phyloP scores from a whole-genome alignment of 352 stramenopile genomes.

The Globisporangium apiculatum region DNA sequence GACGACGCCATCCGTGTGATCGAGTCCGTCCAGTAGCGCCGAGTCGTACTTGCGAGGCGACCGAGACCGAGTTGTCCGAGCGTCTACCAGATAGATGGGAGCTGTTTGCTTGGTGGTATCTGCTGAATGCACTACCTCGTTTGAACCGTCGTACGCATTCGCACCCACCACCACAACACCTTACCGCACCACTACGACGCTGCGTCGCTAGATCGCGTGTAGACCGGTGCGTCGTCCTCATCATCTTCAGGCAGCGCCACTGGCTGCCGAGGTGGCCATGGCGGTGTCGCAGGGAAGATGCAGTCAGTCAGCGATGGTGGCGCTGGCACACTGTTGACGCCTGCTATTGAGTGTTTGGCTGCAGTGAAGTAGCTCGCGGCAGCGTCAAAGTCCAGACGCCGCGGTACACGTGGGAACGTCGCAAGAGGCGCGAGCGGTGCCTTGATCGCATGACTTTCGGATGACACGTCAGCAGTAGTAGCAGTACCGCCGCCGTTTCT shows the following conservation, averaged over 20 bases:
- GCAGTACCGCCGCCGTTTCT: not conserved
- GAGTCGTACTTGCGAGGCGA: slow-evolving; percentile 1
- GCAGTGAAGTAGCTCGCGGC: not conserved
- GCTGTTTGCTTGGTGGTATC: no score
- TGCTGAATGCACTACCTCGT: no score
- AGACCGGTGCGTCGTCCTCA: slow-evolving; percentile 8
- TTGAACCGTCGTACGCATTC: no score
- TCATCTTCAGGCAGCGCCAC: not conserved
- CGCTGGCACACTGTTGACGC: slow-evolving; percentile 25
- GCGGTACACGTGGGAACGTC: slow-evolving; percentile 24
- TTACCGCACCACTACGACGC: no score
- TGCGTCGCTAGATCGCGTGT: no score
- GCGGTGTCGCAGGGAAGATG: not conserved
- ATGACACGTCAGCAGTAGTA: not conserved
- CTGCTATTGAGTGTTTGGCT: not conserved
- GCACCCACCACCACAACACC: no score
- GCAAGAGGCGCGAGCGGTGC: slow-evolving; percentile 10
- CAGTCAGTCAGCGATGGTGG: slow-evolving; percentile 4
- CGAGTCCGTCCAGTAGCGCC: slow-evolving; percentile 24
- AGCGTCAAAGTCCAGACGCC: slow-evolving; percentile 41
- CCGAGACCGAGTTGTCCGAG: not conserved
- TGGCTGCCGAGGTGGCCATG: not conserved
- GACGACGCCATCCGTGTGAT: slow-evolving; percentile 82
- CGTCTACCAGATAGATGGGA: not conserved
- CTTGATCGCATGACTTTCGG: slow-evolving; percentile 11